A percentile compares a stretch with the other conserved stretches of the same genome.
These are phyloP conservation scores for Globisporangium nagaii DNA, from an alignment of 352 stramenopile species.

Conservation along the genomic window DNA sequence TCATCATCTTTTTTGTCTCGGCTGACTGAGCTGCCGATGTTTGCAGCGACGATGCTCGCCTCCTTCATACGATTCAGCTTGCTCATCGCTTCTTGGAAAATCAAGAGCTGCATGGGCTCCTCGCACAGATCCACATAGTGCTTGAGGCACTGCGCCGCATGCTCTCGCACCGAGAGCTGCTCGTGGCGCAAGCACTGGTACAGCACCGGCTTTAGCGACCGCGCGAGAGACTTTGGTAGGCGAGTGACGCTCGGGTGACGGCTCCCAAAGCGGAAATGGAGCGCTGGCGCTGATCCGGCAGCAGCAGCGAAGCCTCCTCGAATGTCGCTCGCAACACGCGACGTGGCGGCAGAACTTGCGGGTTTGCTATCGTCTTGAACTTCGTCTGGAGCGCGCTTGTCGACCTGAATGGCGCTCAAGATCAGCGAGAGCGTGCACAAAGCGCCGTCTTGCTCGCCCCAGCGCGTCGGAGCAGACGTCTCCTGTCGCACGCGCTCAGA, in stretches of 20 bases:
- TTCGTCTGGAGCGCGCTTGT: not conserved
- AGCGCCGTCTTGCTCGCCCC: constrained; percentile 45
- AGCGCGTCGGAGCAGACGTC: constrained; percentile 20
- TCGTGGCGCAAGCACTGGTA: constrained; percentile 53
- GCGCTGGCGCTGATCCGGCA: not conserved
- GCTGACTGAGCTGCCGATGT: not conserved
- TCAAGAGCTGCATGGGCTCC: constrained; percentile 35
- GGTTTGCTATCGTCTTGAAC: not conserved
- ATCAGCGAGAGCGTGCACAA: constrained; percentile 31
- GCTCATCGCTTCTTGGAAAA: constrained; percentile 72
- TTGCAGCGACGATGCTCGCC: not conserved
- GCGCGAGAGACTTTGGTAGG: constrained; percentile 22
- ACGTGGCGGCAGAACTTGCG: not conserved
- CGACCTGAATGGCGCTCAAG: constrained; percentile 23
- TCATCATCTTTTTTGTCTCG: no score
- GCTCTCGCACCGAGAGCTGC: constrained; percentile 51
- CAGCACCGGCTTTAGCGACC: constrained; percentile 42
- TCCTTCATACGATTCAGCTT: constrained; percentile 64
- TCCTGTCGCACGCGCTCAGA: constrained; percentile 18
- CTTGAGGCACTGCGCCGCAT: constrained; percentile 41
- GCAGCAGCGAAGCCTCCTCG: constrained; percentile 11
- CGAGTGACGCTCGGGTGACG: constrained; percentile 12
- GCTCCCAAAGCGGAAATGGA: constrained; percentile 24
- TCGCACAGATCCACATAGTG: constrained; percentile 46
- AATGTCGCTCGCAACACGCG: constrained; percentile 26